A percentile compares a stretch with the other conserved stretches of the same genome.
These are phyloP conservation scores for Logfia minima DNA, from an alignment of 129 eudicot species.

Conservation along the genomic window DNA sequence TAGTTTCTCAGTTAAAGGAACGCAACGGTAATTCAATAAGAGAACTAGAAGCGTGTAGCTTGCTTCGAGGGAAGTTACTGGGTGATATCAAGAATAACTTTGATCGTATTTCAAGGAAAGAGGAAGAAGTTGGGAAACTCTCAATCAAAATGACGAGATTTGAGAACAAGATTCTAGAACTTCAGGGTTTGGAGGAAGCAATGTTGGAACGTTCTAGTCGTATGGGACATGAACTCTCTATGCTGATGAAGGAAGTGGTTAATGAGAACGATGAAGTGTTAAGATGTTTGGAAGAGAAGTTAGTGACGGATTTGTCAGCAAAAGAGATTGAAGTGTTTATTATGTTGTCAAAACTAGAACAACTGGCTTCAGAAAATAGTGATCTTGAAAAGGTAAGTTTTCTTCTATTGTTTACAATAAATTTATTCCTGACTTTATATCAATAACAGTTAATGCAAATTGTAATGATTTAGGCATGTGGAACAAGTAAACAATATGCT, in stretches of 20 bases:
- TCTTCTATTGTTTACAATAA: neutral
- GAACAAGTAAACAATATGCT: slow-evolving; percentile 37
- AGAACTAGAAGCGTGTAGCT: slow-evolving; percentile 62
- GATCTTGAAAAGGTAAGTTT: slow-evolving; percentile 38
- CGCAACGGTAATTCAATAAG: slow-evolving; percentile 47
- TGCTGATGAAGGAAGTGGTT: slow-evolving; percentile 42
- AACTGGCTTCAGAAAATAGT: slow-evolving; percentile 21
- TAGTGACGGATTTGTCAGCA: slow-evolving; percentile 8
- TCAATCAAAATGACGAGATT: slow-evolving; percentile 42
- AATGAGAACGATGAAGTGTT: slow-evolving; percentile 21
- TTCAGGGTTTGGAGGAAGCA: slow-evolving; percentile 59
- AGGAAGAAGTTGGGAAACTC: slow-evolving; percentile 52
- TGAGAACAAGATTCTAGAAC: slow-evolving; percentile 50
- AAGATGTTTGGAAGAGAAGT: slow-evolving; percentile 22
- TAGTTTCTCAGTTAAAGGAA: slow-evolving; percentile 46
- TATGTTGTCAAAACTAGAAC: slow-evolving; percentile 23
- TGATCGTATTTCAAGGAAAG: slow-evolving; percentile 62
- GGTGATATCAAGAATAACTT: slow-evolving; percentile 59
- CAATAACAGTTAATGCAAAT: slow-evolving; percentile 8
- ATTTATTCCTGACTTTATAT: neutral
- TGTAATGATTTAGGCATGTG: slow-evolving; percentile 45
- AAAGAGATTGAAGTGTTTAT: slow-evolving; percentile 15
- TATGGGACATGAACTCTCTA: slow-evolving; percentile 57
- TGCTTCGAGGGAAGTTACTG: slow-evolving; percentile 54
- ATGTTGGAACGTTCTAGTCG: slow-evolving; percentile 54